Evolutionary conservation across 129 eudicot genomes (phyloP).

Genomic region (Apium graveolens): DNA sequence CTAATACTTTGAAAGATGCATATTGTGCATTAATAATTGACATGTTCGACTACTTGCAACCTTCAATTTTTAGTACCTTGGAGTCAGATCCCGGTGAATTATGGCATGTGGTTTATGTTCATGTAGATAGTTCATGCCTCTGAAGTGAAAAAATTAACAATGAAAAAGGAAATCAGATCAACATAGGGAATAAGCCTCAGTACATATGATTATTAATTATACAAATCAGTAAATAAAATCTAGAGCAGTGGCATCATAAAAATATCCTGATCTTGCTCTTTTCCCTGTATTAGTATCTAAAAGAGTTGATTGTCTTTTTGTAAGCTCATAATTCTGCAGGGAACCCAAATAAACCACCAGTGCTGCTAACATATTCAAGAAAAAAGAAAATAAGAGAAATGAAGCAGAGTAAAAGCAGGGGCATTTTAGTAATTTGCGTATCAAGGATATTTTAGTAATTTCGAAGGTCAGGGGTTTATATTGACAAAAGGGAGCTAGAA

Average conservation of each 20-base stretch:
- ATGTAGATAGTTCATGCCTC: slow-evolving; percentile 63
- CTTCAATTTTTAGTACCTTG: slow-evolving; percentile 34
- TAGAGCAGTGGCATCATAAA: not conserved
- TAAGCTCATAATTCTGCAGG: too few species aligned
- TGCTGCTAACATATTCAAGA: too few species aligned
- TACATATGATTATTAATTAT: not conserved
- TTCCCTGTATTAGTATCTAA: not conserved
- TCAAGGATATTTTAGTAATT: too few species aligned
- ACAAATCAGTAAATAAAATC: not conserved
- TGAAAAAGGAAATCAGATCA: not conserved
- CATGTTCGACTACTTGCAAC: not conserved
- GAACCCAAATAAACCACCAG: too few species aligned
- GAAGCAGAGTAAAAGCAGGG: too few species aligned
- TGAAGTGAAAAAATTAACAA: slow-evolving; percentile 4
- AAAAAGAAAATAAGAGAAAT: too few species aligned
- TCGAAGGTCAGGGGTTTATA: too few species aligned
- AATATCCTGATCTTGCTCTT: not conserved
- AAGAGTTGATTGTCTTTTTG: not conserved
- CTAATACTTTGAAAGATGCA: not conserved
- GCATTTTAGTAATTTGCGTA: too few species aligned
- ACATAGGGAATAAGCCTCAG: not conserved
- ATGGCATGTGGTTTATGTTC: slow-evolving; percentile 66
- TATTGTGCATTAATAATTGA: not conserved
- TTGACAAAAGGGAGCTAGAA: too few species aligned
- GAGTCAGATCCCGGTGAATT: slow-evolving; percentile 71